phyloP scores from a whole-genome alignment of 2,329 filamentous ascomycete genomes.

The Trichoderma lentiforme region DNA sequence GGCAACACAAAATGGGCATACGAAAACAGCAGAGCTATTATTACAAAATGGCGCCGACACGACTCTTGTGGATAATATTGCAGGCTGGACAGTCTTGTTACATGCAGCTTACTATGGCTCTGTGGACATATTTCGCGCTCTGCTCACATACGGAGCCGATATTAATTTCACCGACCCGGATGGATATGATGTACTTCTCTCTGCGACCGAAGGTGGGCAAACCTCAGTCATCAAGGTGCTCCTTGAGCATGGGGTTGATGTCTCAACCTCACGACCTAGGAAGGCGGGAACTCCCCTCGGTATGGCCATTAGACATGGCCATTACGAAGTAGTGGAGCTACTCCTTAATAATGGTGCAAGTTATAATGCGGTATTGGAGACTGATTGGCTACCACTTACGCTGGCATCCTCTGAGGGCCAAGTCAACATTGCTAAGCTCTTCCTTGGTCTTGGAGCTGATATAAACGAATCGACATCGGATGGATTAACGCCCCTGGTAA shows the following conservation, averaged over 20 bases:
- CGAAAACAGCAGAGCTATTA: background rate
- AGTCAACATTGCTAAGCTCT: background rate
- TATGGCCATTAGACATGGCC: background rate
- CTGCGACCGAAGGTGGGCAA: background rate
- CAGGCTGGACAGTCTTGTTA: background rate
- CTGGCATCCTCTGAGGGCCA: background rate
- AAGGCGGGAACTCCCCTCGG: background rate
- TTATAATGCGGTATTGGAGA: background rate
- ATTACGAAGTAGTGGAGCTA: background rate
- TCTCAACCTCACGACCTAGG: background rate
- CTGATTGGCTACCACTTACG: background rate
- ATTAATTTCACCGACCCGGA: background rate
- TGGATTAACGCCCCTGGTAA: background rate
- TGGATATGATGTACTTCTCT: background rate
- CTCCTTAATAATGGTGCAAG: background rate
- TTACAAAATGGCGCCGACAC: background rate
- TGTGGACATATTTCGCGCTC: background rate
- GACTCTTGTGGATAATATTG: background rate
- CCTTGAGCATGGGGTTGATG: background rate
- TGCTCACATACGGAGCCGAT: background rate
- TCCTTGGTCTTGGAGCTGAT: background rate
- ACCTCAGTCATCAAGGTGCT: background rate
- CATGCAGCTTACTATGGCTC: background rate
- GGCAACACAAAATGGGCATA: background rate
- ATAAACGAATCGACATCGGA: background rate